Evolutionary conservation across 306 rosid genomes (phyloP), one percentile per base, ranked within the genome.

Genomic region (Arachis hypogaea): DNA sequence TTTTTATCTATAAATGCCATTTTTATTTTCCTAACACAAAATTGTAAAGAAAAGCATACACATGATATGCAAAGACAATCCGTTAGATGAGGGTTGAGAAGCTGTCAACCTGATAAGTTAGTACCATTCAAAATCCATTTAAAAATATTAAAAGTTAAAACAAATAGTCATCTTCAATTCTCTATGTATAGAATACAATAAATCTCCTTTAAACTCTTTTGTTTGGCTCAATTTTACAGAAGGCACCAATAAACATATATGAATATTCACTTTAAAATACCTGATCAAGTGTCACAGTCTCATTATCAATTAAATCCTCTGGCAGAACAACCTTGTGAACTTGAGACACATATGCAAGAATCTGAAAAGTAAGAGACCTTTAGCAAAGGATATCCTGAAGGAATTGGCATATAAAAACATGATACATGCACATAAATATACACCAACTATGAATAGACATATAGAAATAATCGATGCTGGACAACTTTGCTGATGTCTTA

Each of bases 321-420:
- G 99, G 99, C 68, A 95, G 88, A 69, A 87, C 81, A 73, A 95
- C 78, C 73, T 85, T 85, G 72, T 95, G 91, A 78, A 95, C 99
- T 95, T 95, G 97, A 65, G 99, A 92, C 56, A 95, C 99, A 87
- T 88, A 95, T 55, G 99, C 97, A 77, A 92, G 78, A 78, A 95
- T 78, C 99, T 95, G 87, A 80, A 60, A 69, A 76, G 28, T 22
- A 22, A 22, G 28, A 22, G 28, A 22, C 28, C 28, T 22, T 22
- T 22, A 22, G 28, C 28, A 22, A 22, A 22, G 1, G 28, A 22
- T 22, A 22, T 22, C 28, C 1, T 22, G 28, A 22, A 22, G 28
- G 42, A 70, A 57, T 71, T 45, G 73, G 61, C 54, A 65, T 60
- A 56, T 33, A 71, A 30, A 56, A 71, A 70, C 30, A 22, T 51